Base-by-base conservation (phyloP, 2,329 filamentous ascomycete species). In the Harringtonia aguacate region DNA sequence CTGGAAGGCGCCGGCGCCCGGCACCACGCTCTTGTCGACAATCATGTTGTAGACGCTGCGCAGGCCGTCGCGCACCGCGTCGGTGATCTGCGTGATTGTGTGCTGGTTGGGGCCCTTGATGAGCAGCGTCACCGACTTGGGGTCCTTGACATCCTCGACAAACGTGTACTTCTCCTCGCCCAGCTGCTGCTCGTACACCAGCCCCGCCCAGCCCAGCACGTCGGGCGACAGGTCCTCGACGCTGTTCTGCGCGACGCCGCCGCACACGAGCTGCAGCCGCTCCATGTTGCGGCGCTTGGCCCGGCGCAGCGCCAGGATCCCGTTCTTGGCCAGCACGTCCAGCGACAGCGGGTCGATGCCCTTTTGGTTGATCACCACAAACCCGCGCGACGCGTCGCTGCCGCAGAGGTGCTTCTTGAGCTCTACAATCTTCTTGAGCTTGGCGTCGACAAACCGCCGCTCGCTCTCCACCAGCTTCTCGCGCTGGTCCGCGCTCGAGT, bases 201-300 rank as follows among this genome's bases (percentile, higher is more conserved):
- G 77, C 43, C 92, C 92, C 42, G 92, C 92, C 89, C 90, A 98
- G 50, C 92, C 92, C 43, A 98, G 81, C 48, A 90, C 73, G 38
- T 94, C 87, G 2, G 88, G 84, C 4, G 81, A 79, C 49, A 98
- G 68, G 57, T 97, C 92, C 34, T 98, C 92, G 6, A 95, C 90
- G 56, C 86, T 95, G 76, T 98, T 98, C 66, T 95, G 90, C 44
- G 92, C 81, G 43, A 75, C 72, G 58, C 92, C 92, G 46, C 92
- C 92, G 60, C 89, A 95, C 48, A 97, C 79, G 51, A 98, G 79
- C 68, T 98, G 92, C 53, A 98, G 72, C 57, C 92, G 81, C 73
- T 98, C 92, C 92, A 98, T 98, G 70, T 98, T 98, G 61, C 92
- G 84, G 64, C 92, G 78, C 82, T 98, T 98, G 34, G 92, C 92